phyloP scores from a whole-genome alignment of 352 stramenopile genomes.

The Globisporangium spinosum region DNA sequence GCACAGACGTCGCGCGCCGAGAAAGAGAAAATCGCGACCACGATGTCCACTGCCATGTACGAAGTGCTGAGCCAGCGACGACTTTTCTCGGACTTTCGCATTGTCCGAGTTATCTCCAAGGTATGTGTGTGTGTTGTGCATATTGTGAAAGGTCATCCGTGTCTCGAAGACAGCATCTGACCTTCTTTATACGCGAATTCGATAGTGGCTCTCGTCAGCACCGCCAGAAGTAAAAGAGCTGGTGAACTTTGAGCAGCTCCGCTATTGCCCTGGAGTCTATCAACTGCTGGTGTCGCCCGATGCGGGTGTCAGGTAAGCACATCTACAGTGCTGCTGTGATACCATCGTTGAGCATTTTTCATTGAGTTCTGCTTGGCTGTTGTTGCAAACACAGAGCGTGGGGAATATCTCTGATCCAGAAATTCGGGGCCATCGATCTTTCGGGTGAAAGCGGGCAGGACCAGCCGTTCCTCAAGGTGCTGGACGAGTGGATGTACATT shows the following conservation, averaged over 20 bases:
- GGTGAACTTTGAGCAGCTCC: slow-evolving; percentile 44
- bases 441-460: slow-evolving; percentile 40
- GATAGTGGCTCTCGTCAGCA: slow-evolving; percentile 41
- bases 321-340: not conserved
- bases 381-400: slow-evolving; percentile 40
- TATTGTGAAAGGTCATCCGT: not conserved
- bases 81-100: slow-evolving; percentile 78
- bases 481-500: slow-evolving; percentile 89
- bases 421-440: slow-evolving; percentile 60
- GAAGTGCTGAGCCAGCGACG: slow-evolving; percentile 75
- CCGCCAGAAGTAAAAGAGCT: slow-evolving; percentile 34
- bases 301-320: slow-evolving; percentile 57
- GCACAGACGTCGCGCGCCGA: slow-evolving; percentile 11
- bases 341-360: not conserved
- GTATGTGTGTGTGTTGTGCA: slow-evolving; percentile 15
- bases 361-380: not conserved
- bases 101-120: slow-evolving; percentile 72
- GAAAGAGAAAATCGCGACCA: slow-evolving; percentile 25
- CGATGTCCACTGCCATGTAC: slow-evolving; percentile 54
- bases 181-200: not conserved
- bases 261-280: slow-evolving; percentile 61
- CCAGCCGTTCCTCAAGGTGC: slow-evolving; percentile 53
- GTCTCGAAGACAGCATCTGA: not conserved
- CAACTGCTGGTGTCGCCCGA: slow-evolving; percentile 78
- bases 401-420: slow-evolving; percentile 49